Conservation (phyloP, 2,329 filamentous ascomycete genomes). For the Sarocladium oryzae region DNA sequence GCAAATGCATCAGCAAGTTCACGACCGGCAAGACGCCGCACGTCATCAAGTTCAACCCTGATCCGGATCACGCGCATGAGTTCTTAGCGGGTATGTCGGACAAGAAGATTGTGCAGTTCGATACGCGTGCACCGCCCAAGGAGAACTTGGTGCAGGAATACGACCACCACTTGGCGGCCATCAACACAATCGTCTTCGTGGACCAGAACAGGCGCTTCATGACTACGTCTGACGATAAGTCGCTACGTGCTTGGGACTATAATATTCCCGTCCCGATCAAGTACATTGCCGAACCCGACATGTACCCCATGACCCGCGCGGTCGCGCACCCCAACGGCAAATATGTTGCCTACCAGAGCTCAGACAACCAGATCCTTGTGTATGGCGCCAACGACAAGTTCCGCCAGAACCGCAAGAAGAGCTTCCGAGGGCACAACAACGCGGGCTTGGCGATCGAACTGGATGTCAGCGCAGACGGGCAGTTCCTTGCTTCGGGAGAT, state of each 20-base stretch:
- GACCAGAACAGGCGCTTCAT: slow-evolving; percentile 94
- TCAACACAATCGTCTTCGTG: slow-evolving; percentile 96
- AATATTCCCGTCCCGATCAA: slow-evolving; percentile 98
- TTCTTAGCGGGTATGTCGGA: slow-evolving; percentile 97
- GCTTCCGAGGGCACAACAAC: slow-evolving; percentile 91
- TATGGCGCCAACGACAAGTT: slow-evolving; percentile 95
- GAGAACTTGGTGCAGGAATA: slow-evolving; percentile 90
- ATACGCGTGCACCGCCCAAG: slow-evolving; percentile 58
- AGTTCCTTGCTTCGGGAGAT: slow-evolving; percentile 84
- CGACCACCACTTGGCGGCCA: slow-evolving; percentile 93
- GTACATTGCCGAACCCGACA: slow-evolving; percentile 94
- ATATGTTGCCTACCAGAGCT: slow-evolving; percentile 87
- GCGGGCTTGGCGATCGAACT: slow-evolving; percentile 90
- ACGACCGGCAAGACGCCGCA: slow-evolving; percentile 93
- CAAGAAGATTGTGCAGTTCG: slow-evolving; percentile 98
- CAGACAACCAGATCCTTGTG: slow-evolving; percentile 94
- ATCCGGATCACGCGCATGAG: slow-evolving; percentile 69
- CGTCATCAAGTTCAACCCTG: slow-evolving; percentile 88
- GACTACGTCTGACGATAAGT: slow-evolving; percentile 96
- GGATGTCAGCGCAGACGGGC: slow-evolving; percentile 81
- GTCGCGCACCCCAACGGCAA: slow-evolving; percentile 83
- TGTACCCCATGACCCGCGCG: slow-evolving; percentile 91
- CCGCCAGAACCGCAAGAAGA: slow-evolving; percentile 95
- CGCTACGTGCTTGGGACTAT: slow-evolving; percentile 94
- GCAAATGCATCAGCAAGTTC: slow-evolving; percentile 80